Conservation (phyloP, 106 monocot genomes). For the Allium fistulosum region DNA sequence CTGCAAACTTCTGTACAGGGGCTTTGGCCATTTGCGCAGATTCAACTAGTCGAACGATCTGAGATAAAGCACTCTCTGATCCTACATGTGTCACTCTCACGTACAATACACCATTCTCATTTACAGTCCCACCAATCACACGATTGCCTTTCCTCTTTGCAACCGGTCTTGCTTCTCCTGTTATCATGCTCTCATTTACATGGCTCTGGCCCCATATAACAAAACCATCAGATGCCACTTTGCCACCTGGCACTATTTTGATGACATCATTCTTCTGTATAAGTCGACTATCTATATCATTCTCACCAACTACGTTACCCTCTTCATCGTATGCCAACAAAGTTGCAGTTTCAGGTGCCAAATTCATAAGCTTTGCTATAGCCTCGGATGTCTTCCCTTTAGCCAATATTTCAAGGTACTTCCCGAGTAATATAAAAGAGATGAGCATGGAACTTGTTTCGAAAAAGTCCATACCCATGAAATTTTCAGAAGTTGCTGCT, state of each 20-base stretch:
- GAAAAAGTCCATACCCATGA: constrained; percentile 68
- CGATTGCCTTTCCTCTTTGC: constrained; percentile 76
- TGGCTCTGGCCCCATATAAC: constrained; percentile 95
- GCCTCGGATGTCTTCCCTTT: constrained; percentile 91
- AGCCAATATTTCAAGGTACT: constrained; percentile 80
- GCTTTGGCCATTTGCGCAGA: constrained; percentile 98
- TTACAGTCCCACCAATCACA: constrained; percentile 85
- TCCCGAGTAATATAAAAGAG: constrained; percentile 84
- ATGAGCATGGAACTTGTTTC: constrained; percentile 92
- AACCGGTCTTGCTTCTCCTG: constrained; percentile 75
- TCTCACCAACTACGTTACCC: constrained; percentile 55
- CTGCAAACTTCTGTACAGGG: constrained; percentile 87
- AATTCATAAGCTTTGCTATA: constrained; percentile 83
- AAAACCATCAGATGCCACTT: constrained; percentile 77
- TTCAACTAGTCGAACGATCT: constrained; percentile 87
- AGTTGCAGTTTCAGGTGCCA: constrained; percentile 75
- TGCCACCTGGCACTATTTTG: constrained; percentile 72
- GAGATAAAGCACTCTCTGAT: constrained; percentile 84
- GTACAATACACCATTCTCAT: constrained; percentile 89
- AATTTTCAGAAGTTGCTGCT: constrained; percentile 49
- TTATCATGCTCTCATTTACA: constrained; percentile 94
- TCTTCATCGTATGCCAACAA: constrained; percentile 45
- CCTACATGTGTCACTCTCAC: constrained; percentile 72
- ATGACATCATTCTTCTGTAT: constrained; percentile 89
- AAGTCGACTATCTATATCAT: constrained; percentile 62